Percentiles rank a stretch among this genome's conserved stretches.
phyloP scores from a whole-genome alignment of 2,329 filamentous ascomycete genomes.

The Colletotrichum sublineola region DNA sequence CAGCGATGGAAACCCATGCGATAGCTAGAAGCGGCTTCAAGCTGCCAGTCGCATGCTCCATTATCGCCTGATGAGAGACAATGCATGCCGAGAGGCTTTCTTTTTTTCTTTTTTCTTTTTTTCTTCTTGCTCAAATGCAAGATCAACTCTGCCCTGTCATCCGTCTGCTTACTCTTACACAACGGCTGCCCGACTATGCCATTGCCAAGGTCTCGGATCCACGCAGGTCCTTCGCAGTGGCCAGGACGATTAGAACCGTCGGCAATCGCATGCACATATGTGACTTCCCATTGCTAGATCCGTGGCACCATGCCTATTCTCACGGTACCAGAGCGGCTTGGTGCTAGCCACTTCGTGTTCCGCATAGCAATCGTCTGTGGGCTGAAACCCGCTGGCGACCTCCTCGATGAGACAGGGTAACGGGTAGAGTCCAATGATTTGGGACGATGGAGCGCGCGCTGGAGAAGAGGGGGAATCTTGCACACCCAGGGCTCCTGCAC shows the following conservation, averaged over 20 bases:
- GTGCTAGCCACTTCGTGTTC: conserved; percentile 1
- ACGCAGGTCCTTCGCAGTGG: conserved; percentile 28
- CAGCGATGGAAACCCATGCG: conserved; percentile 43
- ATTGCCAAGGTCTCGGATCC: conserved; percentile 34
- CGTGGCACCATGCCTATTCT: conserved; percentile 43
- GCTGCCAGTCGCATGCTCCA: conserved; percentile 26
- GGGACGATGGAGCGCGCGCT: conserved; percentile 30
- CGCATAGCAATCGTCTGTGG: conserved; percentile 19
- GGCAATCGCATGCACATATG: conserved; percentile 49
- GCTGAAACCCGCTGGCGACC: conserved; percentile 17
- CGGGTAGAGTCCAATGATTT: conserved; percentile 21
- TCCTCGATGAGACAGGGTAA: conserved; percentile 11
- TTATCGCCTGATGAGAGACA: conserved; percentile 30
- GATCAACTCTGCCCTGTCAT: conserved; percentile 2
- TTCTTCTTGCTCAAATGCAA: conserved; percentile 12
- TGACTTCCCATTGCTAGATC: conserved; percentile 50
- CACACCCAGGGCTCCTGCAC: not conserved
- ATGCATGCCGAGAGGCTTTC: conserved; percentile 22
- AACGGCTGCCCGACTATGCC: conserved; percentile 4
- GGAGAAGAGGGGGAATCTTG: not conserved
- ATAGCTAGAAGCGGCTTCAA: not conserved
- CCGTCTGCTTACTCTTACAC: conserved; percentile 5
- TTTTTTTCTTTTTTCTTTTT: too few species aligned
- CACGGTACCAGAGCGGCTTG: not conserved
- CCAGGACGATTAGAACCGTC: conserved; percentile 41